Evolutionary conservation across 768 basidiomycete genomes (phyloP).

Genomic region (Trametes sanguinea): DNA sequence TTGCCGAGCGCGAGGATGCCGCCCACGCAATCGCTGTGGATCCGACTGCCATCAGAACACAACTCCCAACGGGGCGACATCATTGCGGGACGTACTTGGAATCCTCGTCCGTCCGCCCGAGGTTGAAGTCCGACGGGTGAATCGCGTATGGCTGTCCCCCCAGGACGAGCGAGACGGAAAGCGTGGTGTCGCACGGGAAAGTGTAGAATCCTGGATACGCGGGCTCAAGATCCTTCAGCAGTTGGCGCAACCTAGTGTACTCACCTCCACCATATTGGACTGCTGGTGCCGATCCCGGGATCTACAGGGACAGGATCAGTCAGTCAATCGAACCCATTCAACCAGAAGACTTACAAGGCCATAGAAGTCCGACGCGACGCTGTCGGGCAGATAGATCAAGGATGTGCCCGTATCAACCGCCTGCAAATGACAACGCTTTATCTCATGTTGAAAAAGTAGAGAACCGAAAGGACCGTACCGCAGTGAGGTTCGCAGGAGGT

Average conservation of each 20-base stretch:
- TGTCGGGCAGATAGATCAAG: constrained; percentile 57
- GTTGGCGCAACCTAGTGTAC: not conserved
- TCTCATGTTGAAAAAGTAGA: constrained; percentile 3
- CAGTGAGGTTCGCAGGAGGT: constrained; percentile 33
- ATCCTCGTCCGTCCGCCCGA: constrained; percentile 43
- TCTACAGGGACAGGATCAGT: constrained; percentile 34
- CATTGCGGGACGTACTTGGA: constrained; percentile 31
- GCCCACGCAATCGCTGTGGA: constrained; percentile 55
- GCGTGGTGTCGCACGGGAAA: constrained; percentile 48
- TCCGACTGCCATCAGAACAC: not conserved
- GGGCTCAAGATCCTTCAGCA: not conserved
- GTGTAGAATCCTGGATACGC: constrained; percentile 48
- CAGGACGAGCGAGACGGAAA: constrained; percentile 47
- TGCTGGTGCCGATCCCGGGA: constrained; percentile 49
- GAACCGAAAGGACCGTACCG: constrained; percentile 39
- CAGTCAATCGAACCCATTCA: not conserved
- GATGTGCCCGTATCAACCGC: constrained; percentile 72
- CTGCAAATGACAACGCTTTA: constrained; percentile 33
- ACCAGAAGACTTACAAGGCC: constrained; percentile 32
- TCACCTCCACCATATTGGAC: constrained; percentile 46
- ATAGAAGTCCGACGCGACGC: constrained; percentile 50
- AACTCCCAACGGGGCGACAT: not conserved
- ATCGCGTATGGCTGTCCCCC: constrained; percentile 44
- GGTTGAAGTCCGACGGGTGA: constrained; percentile 54
- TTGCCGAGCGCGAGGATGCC: constrained; percentile 50